Conservation (phyloP, 2,329 filamentous ascomycete genomes). For the Alternaria alternata region DNA sequence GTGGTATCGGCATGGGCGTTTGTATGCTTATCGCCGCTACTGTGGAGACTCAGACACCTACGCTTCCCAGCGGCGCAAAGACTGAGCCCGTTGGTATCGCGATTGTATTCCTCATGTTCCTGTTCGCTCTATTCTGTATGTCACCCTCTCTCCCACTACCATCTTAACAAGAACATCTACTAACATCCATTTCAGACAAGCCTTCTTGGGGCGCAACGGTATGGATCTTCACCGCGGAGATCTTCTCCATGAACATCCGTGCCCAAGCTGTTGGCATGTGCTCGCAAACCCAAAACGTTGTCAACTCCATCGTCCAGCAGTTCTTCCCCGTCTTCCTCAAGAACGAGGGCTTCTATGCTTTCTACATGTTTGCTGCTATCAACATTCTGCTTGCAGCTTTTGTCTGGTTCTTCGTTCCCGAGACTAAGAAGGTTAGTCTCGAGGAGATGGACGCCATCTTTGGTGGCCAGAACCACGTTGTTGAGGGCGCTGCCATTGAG, state of each 20-base stretch:
- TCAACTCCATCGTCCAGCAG: constrained; percentile 73
- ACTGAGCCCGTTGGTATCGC: constrained; percentile 68
- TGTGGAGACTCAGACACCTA: constrained; percentile 66
- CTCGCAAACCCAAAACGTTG: constrained; percentile 64
- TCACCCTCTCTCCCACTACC: constrained; percentile 11
- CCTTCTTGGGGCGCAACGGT: constrained; percentile 74
- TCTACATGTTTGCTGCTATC: constrained; percentile 64
- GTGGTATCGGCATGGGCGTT: constrained; percentile 71
- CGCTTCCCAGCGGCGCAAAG: constrained; percentile 60
- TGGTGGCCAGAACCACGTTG: constrained; percentile 64
- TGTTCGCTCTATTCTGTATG: constrained; percentile 70
- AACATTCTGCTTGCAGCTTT: constrained; percentile 53
- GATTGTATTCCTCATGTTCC: constrained; percentile 73
- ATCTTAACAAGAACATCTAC: constrained; percentile 29
- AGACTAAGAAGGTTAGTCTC: constrained; percentile 57
- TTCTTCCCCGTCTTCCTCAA: constrained; percentile 74
- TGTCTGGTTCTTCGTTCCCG: constrained; percentile 54
- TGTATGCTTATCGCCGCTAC: constrained; percentile 74
- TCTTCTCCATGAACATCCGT: constrained; percentile 76
- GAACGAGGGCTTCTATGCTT: constrained; percentile 64
- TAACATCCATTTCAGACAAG: constrained; percentile 59
- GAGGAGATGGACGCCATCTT: constrained; percentile 67
- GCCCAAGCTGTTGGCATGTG: constrained; percentile 75
- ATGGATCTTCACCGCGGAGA: constrained; percentile 75
- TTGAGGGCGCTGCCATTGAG: constrained; percentile 61